A percentile compares a stretch with the other conserved stretches of the same genome.
Evolutionary conservation across 2,329 filamentous ascomycete species (phyloP).

Genomic region (Beauveria brongniartii): DNA sequence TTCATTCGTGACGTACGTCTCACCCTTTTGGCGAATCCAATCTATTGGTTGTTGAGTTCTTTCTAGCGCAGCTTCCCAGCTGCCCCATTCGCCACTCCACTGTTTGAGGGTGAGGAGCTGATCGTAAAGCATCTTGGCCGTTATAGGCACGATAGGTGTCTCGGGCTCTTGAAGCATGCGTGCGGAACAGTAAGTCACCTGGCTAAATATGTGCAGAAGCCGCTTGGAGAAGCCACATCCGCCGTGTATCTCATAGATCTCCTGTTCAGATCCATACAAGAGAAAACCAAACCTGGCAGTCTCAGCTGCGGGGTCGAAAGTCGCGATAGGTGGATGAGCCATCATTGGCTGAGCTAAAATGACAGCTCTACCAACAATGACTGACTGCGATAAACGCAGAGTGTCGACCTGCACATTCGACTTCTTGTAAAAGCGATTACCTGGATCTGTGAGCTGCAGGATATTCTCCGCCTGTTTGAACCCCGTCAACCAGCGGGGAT

Average conservation of each 20-base stretch:
- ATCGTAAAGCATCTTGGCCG: conserved; percentile 19
- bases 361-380: conserved; percentile 31
- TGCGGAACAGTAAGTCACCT: conserved; percentile 30
- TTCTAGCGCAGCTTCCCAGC: conserved; percentile 16
- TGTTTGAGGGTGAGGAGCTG: conserved; percentile 26
- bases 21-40: conserved; percentile 21
- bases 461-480: conserved; percentile 28
- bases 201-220: conserved; percentile 28
- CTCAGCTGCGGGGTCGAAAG: conserved; percentile 22
- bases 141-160: conserved; percentile 24
- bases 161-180: conserved; percentile 26
- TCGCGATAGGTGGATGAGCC: conserved; percentile 20
- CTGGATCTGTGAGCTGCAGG: conserved; percentile 27
- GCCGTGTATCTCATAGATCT: conserved; percentile 31
- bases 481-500: conserved; percentile 31
- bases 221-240: conserved; percentile 34
- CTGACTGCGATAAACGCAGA: conserved; percentile 29
- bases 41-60: conserved; percentile 17
- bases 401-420: conserved; percentile 26
- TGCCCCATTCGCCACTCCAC: conserved; percentile 25
- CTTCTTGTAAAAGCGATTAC: conserved; percentile 27
- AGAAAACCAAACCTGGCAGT: conserved; percentile 30
- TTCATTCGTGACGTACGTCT: conserved; percentile 19
- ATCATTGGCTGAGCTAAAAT: conserved; percentile 34
- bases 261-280: conserved; percentile 26